These are phyloP conservation scores for Fusarium austroafricanum DNA, from an alignment of 2,329 filamentous ascomycete species.

Conservation along the genomic window DNA sequence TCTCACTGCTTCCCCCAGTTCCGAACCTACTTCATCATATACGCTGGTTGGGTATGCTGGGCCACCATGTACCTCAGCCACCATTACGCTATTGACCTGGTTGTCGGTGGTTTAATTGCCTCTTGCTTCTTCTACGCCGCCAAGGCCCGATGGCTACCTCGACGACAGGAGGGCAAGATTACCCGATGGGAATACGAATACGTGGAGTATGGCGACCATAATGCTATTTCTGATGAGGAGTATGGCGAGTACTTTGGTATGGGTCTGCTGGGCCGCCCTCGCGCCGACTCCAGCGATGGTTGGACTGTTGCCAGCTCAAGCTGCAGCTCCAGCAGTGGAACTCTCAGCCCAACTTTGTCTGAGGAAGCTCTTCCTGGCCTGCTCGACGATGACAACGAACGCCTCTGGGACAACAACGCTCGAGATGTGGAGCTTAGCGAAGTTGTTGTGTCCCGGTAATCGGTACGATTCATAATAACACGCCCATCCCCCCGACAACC, in stretches of 20 bases:
- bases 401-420: conserved; percentile 42
- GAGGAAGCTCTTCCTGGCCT: conserved; percentile 55
- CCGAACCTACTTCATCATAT: conserved; percentile 81
- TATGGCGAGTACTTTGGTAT: conserved; percentile 61
- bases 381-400: conserved; percentile 52
- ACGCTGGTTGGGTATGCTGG: conserved; percentile 97
- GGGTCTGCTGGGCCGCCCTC: conserved; percentile 57
- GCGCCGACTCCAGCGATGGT: conserved; percentile 76
- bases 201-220: conserved; percentile 80
- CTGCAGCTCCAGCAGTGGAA: conserved; percentile 61
- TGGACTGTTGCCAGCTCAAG: conserved; percentile 89
- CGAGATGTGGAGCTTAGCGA: conserved; percentile 60
- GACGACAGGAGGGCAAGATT: conserved; percentile 83
- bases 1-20: conserved; percentile 89
- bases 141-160: conserved; percentile 83
- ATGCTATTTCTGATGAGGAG: conserved; percentile 58
- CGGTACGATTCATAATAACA: conserved; percentile 7
- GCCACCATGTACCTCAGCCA: conserved; percentile 98
- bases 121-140: conserved; percentile 85
- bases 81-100: conserved; percentile 94
- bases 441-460: conserved; percentile 57
- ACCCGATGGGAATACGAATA: conserved; percentile 97
- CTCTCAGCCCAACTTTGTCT: conserved; percentile 62
- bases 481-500: conserved; percentile 15
- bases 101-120: conserved; percentile 84